These are phyloP conservation scores for Penicillium sp. DNA, from an alignment of 2,329 filamentous ascomycete species.

Conservation along the genomic window DNA sequence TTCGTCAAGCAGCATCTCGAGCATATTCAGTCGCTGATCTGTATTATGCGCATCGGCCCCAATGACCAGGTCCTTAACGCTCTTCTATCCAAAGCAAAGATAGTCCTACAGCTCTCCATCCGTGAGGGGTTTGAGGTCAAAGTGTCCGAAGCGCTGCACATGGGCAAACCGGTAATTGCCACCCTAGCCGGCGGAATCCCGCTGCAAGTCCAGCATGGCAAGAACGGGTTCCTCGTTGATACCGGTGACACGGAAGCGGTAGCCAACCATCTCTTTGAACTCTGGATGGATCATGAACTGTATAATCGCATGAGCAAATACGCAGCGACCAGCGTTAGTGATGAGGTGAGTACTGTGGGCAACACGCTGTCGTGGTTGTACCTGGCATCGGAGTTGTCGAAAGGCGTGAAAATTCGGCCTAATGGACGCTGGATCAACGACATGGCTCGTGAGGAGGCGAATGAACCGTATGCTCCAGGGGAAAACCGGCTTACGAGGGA, in stretches of 20 bases:
- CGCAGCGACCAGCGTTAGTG: slow-evolving; percentile 48
- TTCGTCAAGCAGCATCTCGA: slow-evolving; percentile 60
- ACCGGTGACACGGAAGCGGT: slow-evolving; percentile 67
- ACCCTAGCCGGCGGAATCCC: slow-evolving; percentile 69
- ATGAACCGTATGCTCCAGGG: background rate
- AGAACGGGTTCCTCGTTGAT: slow-evolving; percentile 70
- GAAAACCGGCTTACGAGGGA: background rate
- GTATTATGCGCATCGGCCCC: slow-evolving; percentile 74
- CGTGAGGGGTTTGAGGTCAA: slow-evolving; percentile 81
- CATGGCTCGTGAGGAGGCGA: background rate
- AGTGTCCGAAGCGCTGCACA: slow-evolving; percentile 29
- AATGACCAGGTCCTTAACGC: slow-evolving; percentile 78
- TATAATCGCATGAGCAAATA: slow-evolving; percentile 65
- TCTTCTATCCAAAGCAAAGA: slow-evolving; percentile 67
- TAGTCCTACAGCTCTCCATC: slow-evolving; percentile 73
- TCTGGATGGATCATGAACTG: slow-evolving; percentile 63
- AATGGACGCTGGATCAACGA: background rate
- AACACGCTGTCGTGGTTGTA: slow-evolving; percentile 74
- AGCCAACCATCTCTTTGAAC: slow-evolving; percentile 61
- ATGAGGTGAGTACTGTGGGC: slow-evolving; percentile 75
- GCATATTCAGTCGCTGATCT: slow-evolving; percentile 56
- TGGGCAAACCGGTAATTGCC: background rate
- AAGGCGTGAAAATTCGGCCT: slow-evolving; percentile 37
- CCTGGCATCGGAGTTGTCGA: slow-evolving; percentile 64
- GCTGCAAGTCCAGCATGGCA: slow-evolving; percentile 68